These are phyloP conservation scores for Fraxinus anomala DNA, from an alignment of 257 asterid species.

Conservation along the genomic window DNA sequence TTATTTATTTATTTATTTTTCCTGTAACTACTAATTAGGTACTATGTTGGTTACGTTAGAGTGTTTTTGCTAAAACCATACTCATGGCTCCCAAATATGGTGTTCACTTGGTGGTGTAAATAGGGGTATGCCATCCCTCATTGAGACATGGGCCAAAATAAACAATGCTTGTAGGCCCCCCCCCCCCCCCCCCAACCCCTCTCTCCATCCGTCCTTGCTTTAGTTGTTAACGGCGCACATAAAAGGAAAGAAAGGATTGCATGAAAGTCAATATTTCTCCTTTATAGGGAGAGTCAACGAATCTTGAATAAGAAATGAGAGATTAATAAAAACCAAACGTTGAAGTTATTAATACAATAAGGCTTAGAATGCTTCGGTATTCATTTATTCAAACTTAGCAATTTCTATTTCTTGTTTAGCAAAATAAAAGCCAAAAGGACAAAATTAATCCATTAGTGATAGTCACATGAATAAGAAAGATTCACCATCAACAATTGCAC, in stretches of 20 bases:
- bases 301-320: not conserved
- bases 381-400: not conserved
- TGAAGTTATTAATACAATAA: not conserved
- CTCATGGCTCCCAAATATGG: not conserved
- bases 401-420: not conserved
- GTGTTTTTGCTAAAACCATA: not conserved
- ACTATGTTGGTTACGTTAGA: not conserved
- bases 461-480: not conserved
- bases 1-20: no score
- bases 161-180: not conserved
- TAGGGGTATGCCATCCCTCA: not conserved
- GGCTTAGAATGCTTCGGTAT: not conserved
- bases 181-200: no score
- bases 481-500: constrained; percentile 5
- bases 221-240: not conserved
- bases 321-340: not conserved
- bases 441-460: not conserved
- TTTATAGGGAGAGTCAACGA: not conserved
- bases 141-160: not conserved
- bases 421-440: not conserved
- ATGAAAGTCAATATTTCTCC: not conserved
- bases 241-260: not conserved
- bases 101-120: not conserved
- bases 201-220: no score
- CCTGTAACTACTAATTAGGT: not conserved